phyloP scores from a whole-genome alignment of 805 yeast species.

The Wickerhamomyces strasburgensis region DNA sequence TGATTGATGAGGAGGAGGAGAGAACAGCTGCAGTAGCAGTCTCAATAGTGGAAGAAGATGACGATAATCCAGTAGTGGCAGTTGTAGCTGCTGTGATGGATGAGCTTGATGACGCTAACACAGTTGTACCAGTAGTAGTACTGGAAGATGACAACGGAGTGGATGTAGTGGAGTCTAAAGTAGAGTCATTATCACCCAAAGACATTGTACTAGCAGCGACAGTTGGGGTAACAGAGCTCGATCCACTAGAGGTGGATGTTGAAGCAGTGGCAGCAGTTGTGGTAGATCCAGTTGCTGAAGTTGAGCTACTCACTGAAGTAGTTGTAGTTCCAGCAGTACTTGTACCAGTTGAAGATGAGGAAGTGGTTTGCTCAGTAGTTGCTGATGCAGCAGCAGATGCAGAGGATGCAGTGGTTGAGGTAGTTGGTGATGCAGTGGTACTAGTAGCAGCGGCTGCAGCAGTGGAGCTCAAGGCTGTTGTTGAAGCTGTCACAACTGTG shows the following conservation, averaged over 20 bases:
- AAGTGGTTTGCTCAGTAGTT: background rate
- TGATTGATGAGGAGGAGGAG: background rate
- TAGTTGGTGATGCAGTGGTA: conserved; percentile 1
- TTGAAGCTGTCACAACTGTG: background rate
- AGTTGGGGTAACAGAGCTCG: conserved; percentile 1
- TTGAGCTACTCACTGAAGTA: background rate
- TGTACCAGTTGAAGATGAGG: conserved; percentile 1
- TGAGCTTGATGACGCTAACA: background rate
- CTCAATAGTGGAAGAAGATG: background rate
- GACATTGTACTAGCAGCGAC: conserved; percentile 2
- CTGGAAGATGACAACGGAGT: background rate
- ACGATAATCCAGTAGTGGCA: background rate
- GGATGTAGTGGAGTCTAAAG: conserved; percentile 1
- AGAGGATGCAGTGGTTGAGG: conserved; percentile 1
- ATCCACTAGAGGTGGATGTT: conserved; percentile 4
- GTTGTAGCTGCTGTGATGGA: background rate
- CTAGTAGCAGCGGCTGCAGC: background rate
- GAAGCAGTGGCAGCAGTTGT: conserved; percentile 4
- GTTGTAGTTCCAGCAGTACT: conserved; percentile 2
- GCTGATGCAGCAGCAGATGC: background rate
- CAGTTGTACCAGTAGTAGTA: background rate
- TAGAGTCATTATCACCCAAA: conserved; percentile 1
- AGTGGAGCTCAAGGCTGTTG: background rate
- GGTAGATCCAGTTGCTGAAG: background rate
- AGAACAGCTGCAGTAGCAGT: background rate